Evolutionary conservation across 352 stramenopile genomes (phyloP).

Genomic region (Phytophthora crassamura): DNA sequence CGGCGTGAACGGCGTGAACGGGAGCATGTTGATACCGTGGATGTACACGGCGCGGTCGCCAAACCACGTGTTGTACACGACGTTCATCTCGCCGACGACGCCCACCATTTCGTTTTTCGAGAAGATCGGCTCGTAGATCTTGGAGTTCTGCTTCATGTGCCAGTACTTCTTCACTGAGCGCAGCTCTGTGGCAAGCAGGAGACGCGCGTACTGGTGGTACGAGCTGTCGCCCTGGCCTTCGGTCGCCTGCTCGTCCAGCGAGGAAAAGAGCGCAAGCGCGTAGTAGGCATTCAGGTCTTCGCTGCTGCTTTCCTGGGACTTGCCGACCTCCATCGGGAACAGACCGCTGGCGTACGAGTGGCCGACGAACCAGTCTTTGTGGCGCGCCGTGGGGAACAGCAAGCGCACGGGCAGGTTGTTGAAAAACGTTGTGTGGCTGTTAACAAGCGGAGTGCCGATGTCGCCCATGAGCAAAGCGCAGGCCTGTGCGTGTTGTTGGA

Average conservation of each 20-base stretch:
- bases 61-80: conserved; percentile 90
- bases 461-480: conserved; percentile 71
- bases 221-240: conserved; percentile 37
- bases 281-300: conserved; percentile 98
- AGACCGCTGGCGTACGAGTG: conserved; percentile 97
- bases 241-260: conserved; percentile 52
- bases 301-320: conserved; percentile 96
- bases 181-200: conserved; percentile 94
- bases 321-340: conserved; percentile 94
- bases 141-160: conserved; percentile 90
- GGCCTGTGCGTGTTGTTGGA: conserved; percentile 58
- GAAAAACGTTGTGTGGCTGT: conserved; percentile 58
- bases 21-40: conserved; percentile 87
- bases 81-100: conserved; percentile 77
- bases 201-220: conserved; percentile 87
- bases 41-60: conserved; percentile 73
- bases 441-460: conserved; percentile 66
- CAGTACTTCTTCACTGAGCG: conserved; percentile 96
- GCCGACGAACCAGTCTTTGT: conserved; percentile 97
- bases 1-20: conserved; percentile 77
- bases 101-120: conserved; percentile 83
- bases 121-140: conserved; percentile 81
- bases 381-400: conserved; percentile 88
- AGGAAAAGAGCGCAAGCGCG: conserved; percentile 89
- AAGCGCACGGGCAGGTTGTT: conserved; percentile 51